A percentile compares a stretch with the other conserved stretches of the same genome.
Evolutionary conservation across 1,284 basidiomycete species (phyloP).

Genomic region (Ceraceosorus bombacis): DNA sequence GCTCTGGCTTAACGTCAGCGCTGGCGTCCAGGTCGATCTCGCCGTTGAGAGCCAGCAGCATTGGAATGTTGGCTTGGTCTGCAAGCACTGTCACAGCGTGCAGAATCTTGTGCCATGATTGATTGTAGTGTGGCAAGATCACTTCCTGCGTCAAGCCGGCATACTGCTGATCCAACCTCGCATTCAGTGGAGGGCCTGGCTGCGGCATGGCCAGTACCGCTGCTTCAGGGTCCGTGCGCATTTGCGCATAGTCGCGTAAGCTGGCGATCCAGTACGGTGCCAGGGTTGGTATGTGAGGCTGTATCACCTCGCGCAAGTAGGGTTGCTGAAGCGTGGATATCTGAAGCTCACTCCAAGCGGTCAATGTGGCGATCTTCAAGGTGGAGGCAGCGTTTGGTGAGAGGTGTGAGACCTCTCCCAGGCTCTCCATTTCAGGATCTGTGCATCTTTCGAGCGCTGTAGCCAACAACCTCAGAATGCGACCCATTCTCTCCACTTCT

Average conservation of each 20-base stretch:
- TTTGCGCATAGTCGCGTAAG: slow-evolving; percentile 82
- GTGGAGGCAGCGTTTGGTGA: slow-evolving; percentile 91
- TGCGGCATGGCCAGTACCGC: neutral
- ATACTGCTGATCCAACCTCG: slow-evolving; percentile 54
- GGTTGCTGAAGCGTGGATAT: slow-evolving; percentile 64
- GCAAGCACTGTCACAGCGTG: slow-evolving; percentile 79
- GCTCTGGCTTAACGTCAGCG: slow-evolving; percentile 33
- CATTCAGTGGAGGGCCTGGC: slow-evolving; percentile 1
- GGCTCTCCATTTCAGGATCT: slow-evolving; percentile 74
- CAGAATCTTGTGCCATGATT: slow-evolving; percentile 74
- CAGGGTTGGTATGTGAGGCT: slow-evolving; percentile 68
- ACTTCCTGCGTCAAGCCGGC: slow-evolving; percentile 83
- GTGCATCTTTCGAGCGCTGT: slow-evolving; percentile 61
- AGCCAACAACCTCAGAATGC: slow-evolving; percentile 76
- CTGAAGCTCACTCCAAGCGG: slow-evolving; percentile 91
- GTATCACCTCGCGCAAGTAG: slow-evolving; percentile 74
- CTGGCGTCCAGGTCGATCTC: slow-evolving; percentile 51
- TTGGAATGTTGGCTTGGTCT: slow-evolving; percentile 61
- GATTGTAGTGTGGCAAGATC: slow-evolving; percentile 61
- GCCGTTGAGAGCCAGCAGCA: slow-evolving; percentile 75
- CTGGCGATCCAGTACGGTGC: slow-evolving; percentile 80
- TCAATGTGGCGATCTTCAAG: slow-evolving; percentile 83
- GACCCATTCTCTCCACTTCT: slow-evolving; percentile 80
- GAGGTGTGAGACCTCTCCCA: slow-evolving; percentile 79
- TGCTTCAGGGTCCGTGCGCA: slow-evolving; percentile 74